Evolutionary conservation across 768 basidiomycete genomes (phyloP), one percentile per base, ranked within the genome.

Genomic region (Serendipita indica): DNA sequence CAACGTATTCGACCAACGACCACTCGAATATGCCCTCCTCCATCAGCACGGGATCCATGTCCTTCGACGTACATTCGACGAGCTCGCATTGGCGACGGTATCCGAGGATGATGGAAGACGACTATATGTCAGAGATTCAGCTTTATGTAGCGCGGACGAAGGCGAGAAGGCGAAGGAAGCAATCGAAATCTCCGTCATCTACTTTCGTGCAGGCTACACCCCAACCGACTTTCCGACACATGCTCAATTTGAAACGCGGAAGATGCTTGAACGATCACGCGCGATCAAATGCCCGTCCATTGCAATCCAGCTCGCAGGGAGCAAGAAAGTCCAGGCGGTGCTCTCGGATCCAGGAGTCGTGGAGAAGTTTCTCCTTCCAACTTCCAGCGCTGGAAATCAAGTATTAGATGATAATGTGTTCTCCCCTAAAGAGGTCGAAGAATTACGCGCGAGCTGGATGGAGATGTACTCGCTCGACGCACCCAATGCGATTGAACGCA

Each of bases 221-320:
- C 91, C 93, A 0, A 74, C 73, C 30, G 91, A 96, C 68, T 91
- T 86, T 70, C 79, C 82, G 0, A 77, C 82, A 0, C 66, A 78
- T 0, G 59, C 69, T 3, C 79, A 84, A 49, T 98, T 89, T 72
- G 66, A 70, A 5, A 86, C 82, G 1, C 86, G 94, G 5, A 77
- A 86, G 64, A 70, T 80, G 13, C 75, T 98, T 33, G 93, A 98
- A 67, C 75, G 81, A 35, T 87, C 86, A 3, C 73, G 70, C 57
- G 91, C 94, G 0, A 91, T 92, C 74, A 94, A 97, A 62, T 99
- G 94, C 66, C 94, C 94, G 0, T 81, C 82, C 1, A 80, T 97
- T 63, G 82, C 86, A 3, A 76, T 98, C 13, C 94, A 98, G 63
- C 80, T 97, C n/a, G 91, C 93, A 0, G 94, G 94, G 0, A 83